A percentile compares a stretch with the other conserved stretches of the same genome.
These are phyloP conservation scores for Calocybe indica DNA, from an alignment of 768 basidiomycete genomes.

Conservation along the genomic window DNA sequence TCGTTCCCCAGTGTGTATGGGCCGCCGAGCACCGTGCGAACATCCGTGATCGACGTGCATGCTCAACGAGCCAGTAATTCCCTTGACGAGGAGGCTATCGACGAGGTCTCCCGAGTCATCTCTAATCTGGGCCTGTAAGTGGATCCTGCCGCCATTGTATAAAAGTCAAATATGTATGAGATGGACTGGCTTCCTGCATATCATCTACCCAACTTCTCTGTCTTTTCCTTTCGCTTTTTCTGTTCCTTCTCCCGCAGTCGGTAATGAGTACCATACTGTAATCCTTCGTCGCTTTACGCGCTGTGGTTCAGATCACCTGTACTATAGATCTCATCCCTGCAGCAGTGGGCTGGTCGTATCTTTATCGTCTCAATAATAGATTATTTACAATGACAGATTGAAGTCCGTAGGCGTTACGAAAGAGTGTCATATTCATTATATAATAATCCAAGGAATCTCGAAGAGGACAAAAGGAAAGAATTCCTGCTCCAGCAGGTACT, in stretches of 20 bases:
- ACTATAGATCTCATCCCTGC: slow-evolving; percentile 35
- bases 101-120: slow-evolving; percentile 74
- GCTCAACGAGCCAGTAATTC: slow-evolving; percentile 33
- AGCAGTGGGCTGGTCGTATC: slow-evolving; percentile 53
- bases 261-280: slow-evolving; percentile 17
- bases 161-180: slow-evolving; percentile 15
- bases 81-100: slow-evolving; percentile 53
- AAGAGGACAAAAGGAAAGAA: slow-evolving; percentile 93
- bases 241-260: slow-evolving; percentile 1
- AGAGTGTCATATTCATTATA: slow-evolving; percentile 29
- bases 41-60: slow-evolving; percentile 38
- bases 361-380: slow-evolving; percentile 58
- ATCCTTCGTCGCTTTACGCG: slow-evolving; percentile 9
- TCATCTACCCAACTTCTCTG: slow-evolving; percentile 10
- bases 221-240: too few species aligned
- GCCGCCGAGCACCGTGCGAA: slow-evolving; percentile 42
- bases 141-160: slow-evolving; percentile 12
- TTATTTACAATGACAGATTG: slow-evolving; percentile 24
- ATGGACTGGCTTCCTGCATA: slow-evolving; percentile 10
- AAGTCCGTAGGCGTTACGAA: slow-evolving; percentile 7
- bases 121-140: slow-evolving; percentile 64
- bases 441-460: slow-evolving; percentile 87
- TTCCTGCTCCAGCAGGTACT: slow-evolving; percentile 90
- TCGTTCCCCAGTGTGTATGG: slow-evolving; percentile 85
- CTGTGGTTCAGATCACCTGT: slow-evolving; percentile 39